Evolutionary conservation across 2,329 filamentous ascomycete genomes (phyloP).

Genomic region (Hortaea werneckii): DNA sequence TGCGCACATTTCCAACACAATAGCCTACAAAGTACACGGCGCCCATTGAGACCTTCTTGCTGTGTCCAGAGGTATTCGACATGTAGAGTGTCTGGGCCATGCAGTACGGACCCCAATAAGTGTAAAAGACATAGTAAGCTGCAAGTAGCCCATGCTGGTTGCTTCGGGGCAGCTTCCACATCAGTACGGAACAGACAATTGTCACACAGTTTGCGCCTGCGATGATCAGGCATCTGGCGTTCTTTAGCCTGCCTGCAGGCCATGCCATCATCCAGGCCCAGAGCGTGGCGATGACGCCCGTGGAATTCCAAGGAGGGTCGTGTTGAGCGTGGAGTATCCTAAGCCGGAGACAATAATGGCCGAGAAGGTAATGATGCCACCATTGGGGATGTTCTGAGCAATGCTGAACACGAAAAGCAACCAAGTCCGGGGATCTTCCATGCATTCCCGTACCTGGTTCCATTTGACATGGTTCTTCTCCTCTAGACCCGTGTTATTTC

Average conservation of each 20-base stretch:
- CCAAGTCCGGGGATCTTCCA: conserved; percentile 51
- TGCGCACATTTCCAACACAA: conserved; percentile 21
- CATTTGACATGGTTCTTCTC: conserved; percentile 39
- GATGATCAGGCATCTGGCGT: conserved; percentile 14
- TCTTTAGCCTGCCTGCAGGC: conserved; percentile 4
- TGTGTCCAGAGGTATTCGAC: conserved; percentile 23
- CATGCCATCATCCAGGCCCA: conserved; percentile 6
- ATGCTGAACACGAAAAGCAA: conserved; percentile 9
- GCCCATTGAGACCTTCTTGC: conserved; percentile 24
- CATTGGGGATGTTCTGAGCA: conserved; percentile 11
- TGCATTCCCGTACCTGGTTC: conserved; percentile 44
- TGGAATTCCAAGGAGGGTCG: conserved; percentile 9
- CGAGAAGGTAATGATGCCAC: conserved; percentile 9
- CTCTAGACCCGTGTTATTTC: conserved; percentile 35
- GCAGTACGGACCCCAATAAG: conserved; percentile 27
- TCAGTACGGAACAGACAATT: conserved; percentile 21
- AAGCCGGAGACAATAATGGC: conserved; percentile 12
- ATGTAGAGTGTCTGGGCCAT: conserved; percentile 22
- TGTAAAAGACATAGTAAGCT: conserved; percentile 31
- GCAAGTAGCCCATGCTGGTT: conserved; percentile 27
- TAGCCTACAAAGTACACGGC: conserved; percentile 22
- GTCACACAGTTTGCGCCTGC: conserved; percentile 18
- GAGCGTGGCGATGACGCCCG: conserved; percentile 9
- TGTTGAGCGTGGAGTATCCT: conserved; percentile 6
- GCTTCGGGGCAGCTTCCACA: conserved; percentile 27